Percentiles rank a stretch among this genome's conserved stretches.
phyloP scores from a whole-genome alignment of 805 yeast species.

The Danielia reshetovae region DNA sequence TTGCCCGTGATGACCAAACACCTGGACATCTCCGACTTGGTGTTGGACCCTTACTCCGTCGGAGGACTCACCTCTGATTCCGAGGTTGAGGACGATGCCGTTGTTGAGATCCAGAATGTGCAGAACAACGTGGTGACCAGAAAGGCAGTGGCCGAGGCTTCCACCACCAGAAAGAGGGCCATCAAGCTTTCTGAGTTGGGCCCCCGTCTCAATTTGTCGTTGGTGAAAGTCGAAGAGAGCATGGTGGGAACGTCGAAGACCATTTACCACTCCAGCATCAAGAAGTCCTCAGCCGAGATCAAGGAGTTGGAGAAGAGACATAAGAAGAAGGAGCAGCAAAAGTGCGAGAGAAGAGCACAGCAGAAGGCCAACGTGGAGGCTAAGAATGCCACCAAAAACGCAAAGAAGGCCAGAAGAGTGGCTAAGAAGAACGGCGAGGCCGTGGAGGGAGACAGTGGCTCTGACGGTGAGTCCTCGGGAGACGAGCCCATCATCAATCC shows the following conservation, averaged over 20 bases:
- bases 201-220: constrained; percentile 73
- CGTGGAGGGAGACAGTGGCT: constrained; percentile 21
- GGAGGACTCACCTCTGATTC: constrained; percentile 86
- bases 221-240: constrained; percentile 89
- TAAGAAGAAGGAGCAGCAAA: constrained; percentile 54
- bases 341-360: constrained; percentile 66
- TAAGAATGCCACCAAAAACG: constrained; percentile 69
- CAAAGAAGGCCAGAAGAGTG: constrained; percentile 65
- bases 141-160: constrained; percentile 19
- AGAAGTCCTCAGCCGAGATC: constrained; percentile 60
- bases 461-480: constrained; percentile 10
- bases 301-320: constrained; percentile 64
- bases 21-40: constrained; percentile 75
- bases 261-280: constrained; percentile 69
- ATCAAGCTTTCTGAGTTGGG: constrained; percentile 91
- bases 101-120: constrained; percentile 53
- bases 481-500: constrained; percentile 34
- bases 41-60: constrained; percentile 78
- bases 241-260: constrained; percentile 81
- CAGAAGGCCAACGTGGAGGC: constrained; percentile 76
- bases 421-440: constrained; percentile 41
- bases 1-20: constrained; percentile 68
- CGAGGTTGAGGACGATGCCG: constrained; percentile 88
- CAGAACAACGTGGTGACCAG: constrained; percentile 14
- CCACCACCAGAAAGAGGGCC: constrained; percentile 61